Base-by-base conservation (phyloP, 805 yeast genomes). In the Candida nitratophila region DNA sequence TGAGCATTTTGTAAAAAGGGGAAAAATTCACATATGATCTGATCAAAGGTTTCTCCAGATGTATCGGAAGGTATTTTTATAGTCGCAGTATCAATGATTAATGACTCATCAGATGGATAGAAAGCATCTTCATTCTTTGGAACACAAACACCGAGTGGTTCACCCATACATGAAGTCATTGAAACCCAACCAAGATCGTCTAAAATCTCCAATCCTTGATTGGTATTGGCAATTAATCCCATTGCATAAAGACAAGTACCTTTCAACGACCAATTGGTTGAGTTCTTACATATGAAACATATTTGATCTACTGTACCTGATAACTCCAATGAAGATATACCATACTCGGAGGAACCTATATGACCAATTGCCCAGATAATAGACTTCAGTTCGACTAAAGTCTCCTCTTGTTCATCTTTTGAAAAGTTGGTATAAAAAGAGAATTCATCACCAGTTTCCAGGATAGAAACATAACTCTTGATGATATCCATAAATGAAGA, bases 291-390 rank as follows among this genome's bases (percentile, higher is more conserved):
- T 30, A 84, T 68, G 10, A 61, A 63, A 2, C 81, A 66, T 12
- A 91, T 69, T 39, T 77, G 75, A 48, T 71, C 70, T 33, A 78
- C 69, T 44, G 78, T 63, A 1, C 75, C 74, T 19, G 59, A 39
- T 24, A 48, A 39, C 48, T 80, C 86, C 32, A 81, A 53, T 37
- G 82, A 64, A 16, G 72, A 66, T 16, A 84, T 79, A 0, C 97
- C 97, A 42, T 73, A 65, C 10, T 74, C 74, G 1, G 88, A 76
- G 1, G 89, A 76, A 2, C 90, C 90, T 27, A 90, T 79, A 53
- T 82, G 81, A 0, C 96, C 97, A 30, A 87, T 70, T 1, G 95
- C 81, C 97, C 97, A 91, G 31, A 91, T 54, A 30, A 83, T 77
- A 11, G 90, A 86, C 56, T 86, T 87, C 22, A 91, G 60, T 48